A percentile compares a stretch with the other conserved stretches of the same genome.
Evolutionary conservation across 257 asterid species (phyloP).

Genomic region (Perilla frutescens): DNA sequence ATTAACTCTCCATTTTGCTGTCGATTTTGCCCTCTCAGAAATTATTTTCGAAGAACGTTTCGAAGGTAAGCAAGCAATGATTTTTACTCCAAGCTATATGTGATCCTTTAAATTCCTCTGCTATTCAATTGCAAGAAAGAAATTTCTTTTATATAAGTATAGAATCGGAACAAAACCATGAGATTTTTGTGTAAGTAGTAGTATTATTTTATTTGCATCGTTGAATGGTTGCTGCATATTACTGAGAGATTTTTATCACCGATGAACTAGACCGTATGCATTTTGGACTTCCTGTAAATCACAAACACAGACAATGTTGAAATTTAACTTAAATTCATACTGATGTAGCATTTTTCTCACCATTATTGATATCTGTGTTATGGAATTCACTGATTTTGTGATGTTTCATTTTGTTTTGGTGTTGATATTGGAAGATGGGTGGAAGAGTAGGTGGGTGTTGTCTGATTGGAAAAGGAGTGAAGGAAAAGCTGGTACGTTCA

Average conservation of each 20-base stretch:
- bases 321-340: neutral
- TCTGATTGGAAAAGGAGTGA: constrained; percentile 31
- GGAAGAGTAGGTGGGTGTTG: constrained; percentile 33
- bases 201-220: neutral
- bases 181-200: no score
- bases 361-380: neutral
- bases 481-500: constrained; percentile 28
- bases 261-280: neutral
- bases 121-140: neutral
- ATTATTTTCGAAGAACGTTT: constrained; percentile 30
- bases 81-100: neutral
- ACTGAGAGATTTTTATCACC: neutral
- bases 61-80: constrained; percentile 9
- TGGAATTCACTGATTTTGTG: neutral
- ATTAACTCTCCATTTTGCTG: constrained; percentile 12
- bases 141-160: neutral
- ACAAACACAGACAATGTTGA: neutral
- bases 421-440: constrained; percentile 28
- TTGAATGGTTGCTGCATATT: neutral
- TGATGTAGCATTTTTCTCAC: neutral
- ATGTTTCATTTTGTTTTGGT: constrained; percentile 10
- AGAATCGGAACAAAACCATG: neutral
- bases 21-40: constrained; percentile 22
- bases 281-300: neutral
- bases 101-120: neutral